These are phyloP conservation scores for Fonsecaea pedrosoi DNA, from an alignment of 2,329 filamentous ascomycete species.

Conservation along the genomic window DNA sequence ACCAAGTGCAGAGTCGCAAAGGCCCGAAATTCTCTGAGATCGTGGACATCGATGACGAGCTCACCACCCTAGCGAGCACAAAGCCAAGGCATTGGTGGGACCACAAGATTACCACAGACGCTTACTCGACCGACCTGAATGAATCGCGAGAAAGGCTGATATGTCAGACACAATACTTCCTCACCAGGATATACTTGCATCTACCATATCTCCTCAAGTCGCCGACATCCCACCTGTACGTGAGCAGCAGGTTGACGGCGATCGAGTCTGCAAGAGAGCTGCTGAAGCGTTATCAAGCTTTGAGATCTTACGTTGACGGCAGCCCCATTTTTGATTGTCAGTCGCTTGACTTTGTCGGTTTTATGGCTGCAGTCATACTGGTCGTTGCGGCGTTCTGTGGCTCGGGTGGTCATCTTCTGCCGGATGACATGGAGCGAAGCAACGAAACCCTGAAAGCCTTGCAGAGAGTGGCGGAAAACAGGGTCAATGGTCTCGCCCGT, in stretches of 20 bases:
- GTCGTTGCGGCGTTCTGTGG: slow-evolving; percentile 7
- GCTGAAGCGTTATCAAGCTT: slow-evolving; percentile 14
- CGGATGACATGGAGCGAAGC: neutral
- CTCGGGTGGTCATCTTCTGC: neutral
- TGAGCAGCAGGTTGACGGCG: slow-evolving; percentile 6
- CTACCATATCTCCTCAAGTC: slow-evolving; percentile 22
- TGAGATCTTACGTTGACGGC: slow-evolving; percentile 16
- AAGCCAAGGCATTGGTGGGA: slow-evolving; percentile 15
- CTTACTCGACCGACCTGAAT: neutral
- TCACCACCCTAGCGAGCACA: slow-evolving; percentile 11
- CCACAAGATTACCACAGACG: neutral
- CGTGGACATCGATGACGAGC: slow-evolving; percentile 25
- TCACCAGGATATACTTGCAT: slow-evolving; percentile 19
- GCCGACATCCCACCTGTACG: slow-evolving; percentile 22
- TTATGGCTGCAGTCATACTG: slow-evolving; percentile 21
- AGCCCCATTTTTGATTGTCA: slow-evolving; percentile 20
- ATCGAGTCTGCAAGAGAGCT: slow-evolving; percentile 15
- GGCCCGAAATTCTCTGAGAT: slow-evolving; percentile 19
- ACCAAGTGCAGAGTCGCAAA: slow-evolving; percentile 17
- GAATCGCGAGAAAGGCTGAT: slow-evolving; percentile 22
- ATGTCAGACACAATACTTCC: slow-evolving; percentile 21
- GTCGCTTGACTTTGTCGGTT: slow-evolving; percentile 24
- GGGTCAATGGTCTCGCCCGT: neutral
- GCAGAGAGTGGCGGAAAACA: neutral
- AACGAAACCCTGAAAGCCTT: slow-evolving; percentile 8